phyloP scores from a whole-genome alignment of 768 basidiomycete genomes.

The Lyophyllum decastes region DNA sequence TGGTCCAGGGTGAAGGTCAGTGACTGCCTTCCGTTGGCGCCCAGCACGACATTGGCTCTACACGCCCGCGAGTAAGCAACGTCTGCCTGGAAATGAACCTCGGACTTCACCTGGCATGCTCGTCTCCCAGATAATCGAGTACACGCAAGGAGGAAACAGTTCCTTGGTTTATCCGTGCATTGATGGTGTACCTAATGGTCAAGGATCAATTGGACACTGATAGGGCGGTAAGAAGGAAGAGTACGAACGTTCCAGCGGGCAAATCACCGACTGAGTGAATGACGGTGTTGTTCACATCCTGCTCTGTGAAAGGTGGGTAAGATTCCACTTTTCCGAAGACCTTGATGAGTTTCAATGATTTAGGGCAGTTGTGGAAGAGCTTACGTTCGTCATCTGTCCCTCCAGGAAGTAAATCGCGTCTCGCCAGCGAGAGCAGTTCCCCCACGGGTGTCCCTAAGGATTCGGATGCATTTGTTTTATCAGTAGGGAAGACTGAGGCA shows the following conservation, averaged over 20 bases:
- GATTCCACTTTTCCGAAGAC: constrained; percentile 6
- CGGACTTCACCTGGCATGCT: constrained; percentile 7
- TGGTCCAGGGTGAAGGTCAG: constrained; percentile 11
- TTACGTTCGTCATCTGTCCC: constrained; percentile 5
- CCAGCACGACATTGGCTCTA: constrained; percentile 2
- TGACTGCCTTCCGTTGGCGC: constrained; percentile 3
- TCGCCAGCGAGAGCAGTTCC: neutral
- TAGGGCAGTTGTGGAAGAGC: neutral
- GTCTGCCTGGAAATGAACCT: no score
- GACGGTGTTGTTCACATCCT: constrained; percentile 10
- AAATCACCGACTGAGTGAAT: constrained; percentile 13
- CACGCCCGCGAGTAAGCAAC: neutral
- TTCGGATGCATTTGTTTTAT: neutral
- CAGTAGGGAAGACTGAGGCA: neutral
- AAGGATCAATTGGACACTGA: neutral
- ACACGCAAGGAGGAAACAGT: constrained; percentile 12
- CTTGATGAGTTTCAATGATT: neutral
- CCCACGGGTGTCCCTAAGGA: neutral
- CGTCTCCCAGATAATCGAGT: constrained; percentile 12
- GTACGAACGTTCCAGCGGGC: constrained; percentile 15
- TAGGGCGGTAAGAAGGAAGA: no score
- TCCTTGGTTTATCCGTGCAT: constrained; percentile 7
- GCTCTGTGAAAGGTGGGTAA: constrained; percentile 13
- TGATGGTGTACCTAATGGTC: constrained; percentile 11
- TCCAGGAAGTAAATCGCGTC: constrained; percentile 12